Base-by-base conservation (phyloP, 2,329 filamentous ascomycete genomes). In the Claviceps monticola region DNA sequence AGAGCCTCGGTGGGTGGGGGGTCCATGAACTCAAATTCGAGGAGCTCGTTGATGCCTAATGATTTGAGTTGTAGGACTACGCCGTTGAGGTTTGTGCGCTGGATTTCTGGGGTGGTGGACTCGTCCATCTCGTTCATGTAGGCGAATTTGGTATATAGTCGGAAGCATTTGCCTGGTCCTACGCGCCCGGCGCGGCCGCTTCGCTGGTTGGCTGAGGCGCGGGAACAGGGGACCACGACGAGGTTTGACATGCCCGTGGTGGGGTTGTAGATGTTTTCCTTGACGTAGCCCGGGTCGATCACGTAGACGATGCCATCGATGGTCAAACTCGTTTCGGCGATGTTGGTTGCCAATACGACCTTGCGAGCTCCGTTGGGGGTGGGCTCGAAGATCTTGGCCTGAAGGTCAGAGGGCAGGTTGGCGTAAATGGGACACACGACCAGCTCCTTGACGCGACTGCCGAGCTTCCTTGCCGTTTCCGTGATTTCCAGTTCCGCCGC, bases 281-380 rank as follows among this genome's bases (percentile, higher is more conserved):
- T 98, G 56, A 93, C 88, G 57, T 94, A 95, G 0, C 93, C 93
- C 0, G 87, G 87, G 59, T 98, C 93, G 54, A 97, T 95, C 38
- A 97, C 93, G 64, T 94, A 96, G 8, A 91, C 86, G 54, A 97
- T 95, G 16, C 90, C 91, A 64, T 97, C 90, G 53, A 98, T 95
- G 0, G 93, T 98, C 62, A 98, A 71, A 72, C 83, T 89, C 0
- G 93, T 98, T 66, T 98, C 93, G 2, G 93, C 93, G 66, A 98
- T 97, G 63, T 98, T 98, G 2, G 93, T 97, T 0, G 91, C 89
- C 39, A 97, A 71, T 0, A 98, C 88, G 0, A 97, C 88, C 64
- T 97, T 98, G 29, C 93, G 79, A 0, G 86, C 84, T 17, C 84
- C 84, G 0, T 84, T 80, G 0, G 93, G 91, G 0, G 91, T 95